Evolutionary conservation across 331 rosid genomes (phyloP), one percentile per base, ranked within the genome.

Genomic region (Quercus phellos): DNA sequence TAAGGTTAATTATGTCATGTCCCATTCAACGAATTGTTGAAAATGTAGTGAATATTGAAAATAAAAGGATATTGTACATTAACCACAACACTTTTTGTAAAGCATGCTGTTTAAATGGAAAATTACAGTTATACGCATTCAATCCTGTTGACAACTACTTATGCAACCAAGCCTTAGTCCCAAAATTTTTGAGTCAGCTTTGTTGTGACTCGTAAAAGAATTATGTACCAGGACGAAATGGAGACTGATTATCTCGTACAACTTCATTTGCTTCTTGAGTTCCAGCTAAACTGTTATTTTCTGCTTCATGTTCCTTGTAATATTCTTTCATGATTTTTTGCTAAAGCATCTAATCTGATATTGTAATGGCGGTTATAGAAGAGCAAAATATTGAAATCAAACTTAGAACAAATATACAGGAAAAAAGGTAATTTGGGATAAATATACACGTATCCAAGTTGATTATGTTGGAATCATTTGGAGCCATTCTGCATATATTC

Each of bases 381-480:
- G 79, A 74, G 76, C 42, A 73, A 80, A 85, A 79, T 55, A 42
- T 82, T 10, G 89, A 82, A 85, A 54, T 85, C 73, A 82, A 82
- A 77, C 70, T 85, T 63, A 82, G 74, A 77, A 82, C 74, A 55
- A 82, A 61, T 86, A 85, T 85, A 85, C 89, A 3, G 70, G 64
- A 51, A 80, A 85, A 63, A 85, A 50, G 64, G 46, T 76, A 51
- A 51, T 73, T 42, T 82, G 55, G 82, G 83, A 79, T 78, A 78
- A 79, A 76, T 82, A 79, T 79, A 79, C 86, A 19, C 78, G 70
- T 67, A 68, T 85, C 75, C 84, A 79, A 76, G 89, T 82, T 17
- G 87, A 85, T 74, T 85, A 73, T 78, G 77, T 75, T 2, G 89
- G 84, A 75, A 82, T 85, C 54, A 77, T 85, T 72, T 77, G 70